phyloP scores from a whole-genome alignment of 1,284 basidiomycete genomes.

The Meripilus lineatus region DNA sequence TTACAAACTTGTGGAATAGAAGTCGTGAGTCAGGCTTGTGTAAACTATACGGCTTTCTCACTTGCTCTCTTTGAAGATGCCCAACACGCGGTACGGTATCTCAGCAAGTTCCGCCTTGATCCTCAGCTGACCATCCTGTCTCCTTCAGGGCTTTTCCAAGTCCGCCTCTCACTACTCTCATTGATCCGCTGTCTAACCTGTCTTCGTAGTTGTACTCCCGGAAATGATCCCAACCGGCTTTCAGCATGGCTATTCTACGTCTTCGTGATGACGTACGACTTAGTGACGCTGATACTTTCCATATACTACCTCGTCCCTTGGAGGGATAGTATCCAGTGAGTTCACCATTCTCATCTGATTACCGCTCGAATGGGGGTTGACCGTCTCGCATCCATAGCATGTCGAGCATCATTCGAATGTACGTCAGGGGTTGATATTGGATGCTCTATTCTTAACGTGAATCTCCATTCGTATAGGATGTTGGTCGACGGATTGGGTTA shows the following conservation, averaged over 20 bases:
- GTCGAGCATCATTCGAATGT: slow-evolving; percentile 5
- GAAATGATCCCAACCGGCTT: slow-evolving; percentile 21
- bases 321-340: background rate
- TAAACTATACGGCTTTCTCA: background rate
- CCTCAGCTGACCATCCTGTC: slow-evolving; percentile 2
- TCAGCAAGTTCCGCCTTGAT: slow-evolving; percentile 8
- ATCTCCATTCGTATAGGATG: too few relatives aligned
- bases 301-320: slow-evolving; percentile 26
- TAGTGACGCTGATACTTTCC: slow-evolving; percentile 31
- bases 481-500: slow-evolving; percentile 48
- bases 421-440: background rate
- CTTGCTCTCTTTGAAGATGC: slow-evolving; percentile 13
- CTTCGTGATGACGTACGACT: slow-evolving; percentile 34
- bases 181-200: too few relatives aligned
- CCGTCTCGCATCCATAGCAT: background rate
- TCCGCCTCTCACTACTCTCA: too few relatives aligned
- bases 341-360: background rate
- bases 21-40: slow-evolving; percentile 29
- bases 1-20: slow-evolving; percentile 41
- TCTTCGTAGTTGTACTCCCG: slow-evolving; percentile 27
- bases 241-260: slow-evolving; percentile 40
- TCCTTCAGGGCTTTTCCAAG: too few relatives aligned
- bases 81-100: slow-evolving; percentile 12
- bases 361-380: too few relatives aligned
- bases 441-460: too few relatives aligned